phyloP scores from a whole-genome alignment of 2,329 filamentous ascomycete genomes.

The Colletotrichum tamarilloi region DNA sequence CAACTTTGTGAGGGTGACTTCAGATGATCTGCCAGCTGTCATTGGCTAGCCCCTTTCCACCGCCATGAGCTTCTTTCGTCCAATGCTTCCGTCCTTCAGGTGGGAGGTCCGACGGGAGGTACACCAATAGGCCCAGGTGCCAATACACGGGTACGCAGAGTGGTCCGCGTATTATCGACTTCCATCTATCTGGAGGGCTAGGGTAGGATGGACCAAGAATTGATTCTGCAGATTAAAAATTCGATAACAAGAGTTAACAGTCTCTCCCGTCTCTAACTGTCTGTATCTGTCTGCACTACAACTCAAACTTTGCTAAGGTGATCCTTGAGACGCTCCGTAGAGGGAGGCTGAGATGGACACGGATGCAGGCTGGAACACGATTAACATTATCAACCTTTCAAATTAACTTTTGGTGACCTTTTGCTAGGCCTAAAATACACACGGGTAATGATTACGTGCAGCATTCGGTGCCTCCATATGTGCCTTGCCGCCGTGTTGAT shows the following conservation, averaged over 20 bases:
- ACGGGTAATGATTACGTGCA: conserved; percentile 21
- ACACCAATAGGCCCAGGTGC: background rate
- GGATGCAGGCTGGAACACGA: background rate
- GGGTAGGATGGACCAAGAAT: background rate
- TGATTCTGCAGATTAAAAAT: background rate
- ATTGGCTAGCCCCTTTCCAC: conserved; percentile 8
- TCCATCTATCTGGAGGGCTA: background rate
- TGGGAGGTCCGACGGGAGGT: too few relatives aligned
- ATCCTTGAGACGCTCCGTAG: background rate
- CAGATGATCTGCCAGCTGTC: conserved; percentile 9
- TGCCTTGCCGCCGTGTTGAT: conserved; percentile 3
- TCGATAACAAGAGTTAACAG: background rate
- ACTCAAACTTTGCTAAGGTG: too few relatives aligned
- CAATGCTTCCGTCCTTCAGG: conserved; percentile 7
- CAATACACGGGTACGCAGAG: background rate
- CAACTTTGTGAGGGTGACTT: background rate
- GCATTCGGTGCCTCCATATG: background rate
- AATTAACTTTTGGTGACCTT: background rate
- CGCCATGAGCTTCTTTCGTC: conserved; percentile 9
- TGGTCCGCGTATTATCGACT: background rate
- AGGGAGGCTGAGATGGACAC: background rate
- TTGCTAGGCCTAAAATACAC: conserved; percentile 5
- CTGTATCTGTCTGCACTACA: background rate
- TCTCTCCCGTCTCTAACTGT: background rate
- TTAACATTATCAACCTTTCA: background rate